These are phyloP conservation scores for Phytophthora parvispora DNA, from an alignment of 352 stramenopile genomes.

Conservation along the genomic window DNA sequence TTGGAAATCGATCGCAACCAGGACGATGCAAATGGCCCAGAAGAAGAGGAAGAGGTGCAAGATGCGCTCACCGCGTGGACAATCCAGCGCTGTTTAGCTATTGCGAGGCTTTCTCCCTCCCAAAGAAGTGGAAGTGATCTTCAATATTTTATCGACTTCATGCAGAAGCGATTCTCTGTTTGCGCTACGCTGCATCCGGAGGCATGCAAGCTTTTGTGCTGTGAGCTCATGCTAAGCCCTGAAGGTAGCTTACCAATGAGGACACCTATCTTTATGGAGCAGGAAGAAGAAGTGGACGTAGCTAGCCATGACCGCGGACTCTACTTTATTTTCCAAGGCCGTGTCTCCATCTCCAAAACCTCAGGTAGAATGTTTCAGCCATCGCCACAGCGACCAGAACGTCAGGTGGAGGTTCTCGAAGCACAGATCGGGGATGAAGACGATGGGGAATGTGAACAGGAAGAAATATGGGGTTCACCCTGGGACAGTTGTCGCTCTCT, in stretches of 20 bases:
- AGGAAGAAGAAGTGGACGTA: slow-evolving; percentile 11
- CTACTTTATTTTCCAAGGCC: slow-evolving; percentile 42
- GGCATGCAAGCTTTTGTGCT: slow-evolving; percentile 45
- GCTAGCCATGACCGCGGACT: slow-evolving; percentile 8
- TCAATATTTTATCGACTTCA: slow-evolving; percentile 50
- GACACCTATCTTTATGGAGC: slow-evolving; percentile 46
- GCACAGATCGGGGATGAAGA: not conserved
- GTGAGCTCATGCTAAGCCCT: slow-evolving; percentile 36
- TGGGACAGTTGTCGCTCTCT: not conserved
- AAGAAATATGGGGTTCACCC: slow-evolving; percentile 22
- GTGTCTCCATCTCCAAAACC: slow-evolving; percentile 36
- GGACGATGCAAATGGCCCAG: slow-evolving; percentile 6
- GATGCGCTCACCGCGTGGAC: slow-evolving; percentile 32
- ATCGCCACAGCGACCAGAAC: slow-evolving; percentile 8
- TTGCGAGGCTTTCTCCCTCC: slow-evolving; percentile 18
- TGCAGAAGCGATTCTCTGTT: slow-evolving; percentile 50
- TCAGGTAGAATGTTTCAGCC: slow-evolving; percentile 29
- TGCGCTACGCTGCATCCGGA: slow-evolving; percentile 50
- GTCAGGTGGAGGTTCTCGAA: slow-evolving; percentile 6
- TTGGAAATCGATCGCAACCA: slow-evolving; percentile 5
- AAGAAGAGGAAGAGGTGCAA: slow-evolving; percentile 7
- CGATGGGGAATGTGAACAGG: slow-evolving; percentile 1
- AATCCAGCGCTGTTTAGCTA: slow-evolving; percentile 34
- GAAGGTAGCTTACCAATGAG: slow-evolving; percentile 20
- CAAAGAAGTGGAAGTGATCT: slow-evolving; percentile 50